Base-by-base conservation (phyloP, 2,329 filamentous ascomycete genomes). In the Apiospora sp. region DNA sequence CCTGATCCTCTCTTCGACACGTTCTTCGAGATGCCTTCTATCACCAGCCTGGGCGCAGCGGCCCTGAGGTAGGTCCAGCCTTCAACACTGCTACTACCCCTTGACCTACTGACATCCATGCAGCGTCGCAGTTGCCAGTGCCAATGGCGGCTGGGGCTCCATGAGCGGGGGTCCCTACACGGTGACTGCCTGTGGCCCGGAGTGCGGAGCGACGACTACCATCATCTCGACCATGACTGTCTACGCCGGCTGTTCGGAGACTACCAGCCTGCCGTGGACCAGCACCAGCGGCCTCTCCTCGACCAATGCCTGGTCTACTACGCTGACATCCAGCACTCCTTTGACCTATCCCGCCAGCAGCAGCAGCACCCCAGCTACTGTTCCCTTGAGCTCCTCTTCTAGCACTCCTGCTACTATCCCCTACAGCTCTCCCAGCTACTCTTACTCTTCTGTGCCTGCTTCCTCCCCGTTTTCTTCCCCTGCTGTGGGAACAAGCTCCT, bases 161-260 rank as follows among this genome's bases (percentile, higher is more conserved):
- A 72, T 75, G 51, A 71, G 76, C 7, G 77, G 78, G 58, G 79
- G 77, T 1, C 3, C 78, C 75, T 8, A 75, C 13, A 80, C 79
- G 27, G 49, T 51, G 49, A 51, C 58, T 12, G 54, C 34, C 19
- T 81, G 79, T 69, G 79, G 75, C 14, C 30, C n/a, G 46, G 73
- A 72, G 27, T 81, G 79, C 69, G 78, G 19, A 22, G 16, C 75
- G 22, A 72, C 75, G 19, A 72, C 74, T 2, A 51, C 61, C 30
- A 27, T 71, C n/a, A 67, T 24, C n/a, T 69, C 64, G 24, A 73
- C 70, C 1, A 46, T 72, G 44, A 81, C 80, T 22, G 75, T 80
- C 19, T 76, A 72, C 70, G 71, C 73, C 14, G 75, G 73, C 58
- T 81, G 80, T 49, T 75, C 77, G 49, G 71, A 68, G 48, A 73